Evolutionary conservation across 352 stramenopile species (phyloP).

Genomic region (Pythium sp.): DNA sequence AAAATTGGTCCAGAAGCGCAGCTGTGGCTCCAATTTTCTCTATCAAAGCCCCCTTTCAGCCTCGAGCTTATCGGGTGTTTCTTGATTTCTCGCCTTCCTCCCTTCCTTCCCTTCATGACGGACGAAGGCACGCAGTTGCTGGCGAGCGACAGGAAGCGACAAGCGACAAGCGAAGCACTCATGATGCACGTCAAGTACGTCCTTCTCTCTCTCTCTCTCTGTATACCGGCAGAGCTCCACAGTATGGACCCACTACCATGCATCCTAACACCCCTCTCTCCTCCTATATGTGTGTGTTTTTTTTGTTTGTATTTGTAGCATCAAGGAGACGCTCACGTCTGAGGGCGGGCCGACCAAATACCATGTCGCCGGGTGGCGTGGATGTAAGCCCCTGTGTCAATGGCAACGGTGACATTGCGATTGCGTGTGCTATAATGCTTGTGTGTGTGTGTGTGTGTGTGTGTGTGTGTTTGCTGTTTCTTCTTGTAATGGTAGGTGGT

Average conservation of each 20-base stretch:
- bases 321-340: constrained; percentile 37
- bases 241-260: not conserved
- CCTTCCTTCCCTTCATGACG: not conserved
- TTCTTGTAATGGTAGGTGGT: constrained; percentile 20
- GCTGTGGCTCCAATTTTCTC: no score
- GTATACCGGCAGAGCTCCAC: not conserved
- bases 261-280: not conserved
- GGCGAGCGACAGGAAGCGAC: constrained; percentile 18
- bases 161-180: constrained; percentile 21
- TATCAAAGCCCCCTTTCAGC: no score
- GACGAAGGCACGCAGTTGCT: constrained; percentile 3
- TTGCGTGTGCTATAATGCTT: not conserved
- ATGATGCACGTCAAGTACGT: constrained; percentile 63
- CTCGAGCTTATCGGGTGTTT: no score
- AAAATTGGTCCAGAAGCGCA: no score
- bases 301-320: constrained; percentile 20
- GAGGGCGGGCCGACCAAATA: constrained; percentile 36
- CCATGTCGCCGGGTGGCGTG: constrained; percentile 71
- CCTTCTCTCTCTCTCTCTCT: not conserved
- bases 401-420: not conserved
- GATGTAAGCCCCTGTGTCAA: constrained; percentile 27
- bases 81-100: no score
- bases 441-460: not conserved
- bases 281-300: not conserved
- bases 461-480: not conserved